Conservation (phyloP, 805 yeast genomes). For the Candida easanensis region DNA sequence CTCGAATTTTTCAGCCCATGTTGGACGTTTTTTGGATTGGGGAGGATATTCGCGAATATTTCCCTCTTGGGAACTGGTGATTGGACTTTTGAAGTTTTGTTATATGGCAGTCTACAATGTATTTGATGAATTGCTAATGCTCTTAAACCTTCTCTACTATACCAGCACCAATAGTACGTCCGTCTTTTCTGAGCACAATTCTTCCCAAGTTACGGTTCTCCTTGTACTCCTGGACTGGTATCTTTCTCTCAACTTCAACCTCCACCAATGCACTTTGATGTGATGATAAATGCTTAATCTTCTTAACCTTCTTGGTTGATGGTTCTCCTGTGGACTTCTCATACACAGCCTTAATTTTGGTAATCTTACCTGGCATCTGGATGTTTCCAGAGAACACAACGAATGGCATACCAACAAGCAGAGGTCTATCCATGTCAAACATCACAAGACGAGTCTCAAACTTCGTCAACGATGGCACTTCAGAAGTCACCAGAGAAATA, state of each 20-base stretch:
- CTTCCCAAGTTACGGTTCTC: constrained; percentile 98
- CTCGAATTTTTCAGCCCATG: too few relatives aligned
- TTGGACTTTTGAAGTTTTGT: too few relatives aligned
- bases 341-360: constrained; percentile 74
- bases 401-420: constrained; percentile 88
- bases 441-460: constrained; percentile 82
- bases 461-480: constrained; percentile 77
- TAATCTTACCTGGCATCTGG: constrained; percentile 88
- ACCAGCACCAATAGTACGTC: constrained; percentile 99
- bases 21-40: too few relatives aligned
- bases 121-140: not conserved
- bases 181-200: constrained; percentile 98
- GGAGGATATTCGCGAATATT: too few relatives aligned
- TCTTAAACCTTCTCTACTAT: constrained; percentile 65
- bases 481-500: constrained; percentile 86
- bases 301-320: constrained; percentile 66
- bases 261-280: constrained; percentile 96
- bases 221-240: constrained; percentile 92
- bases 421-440: constrained; percentile 91
- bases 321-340: constrained; percentile 91
- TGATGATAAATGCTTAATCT: constrained; percentile 91
- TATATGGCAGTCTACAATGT: too few relatives aligned
- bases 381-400: constrained; percentile 92
- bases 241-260: constrained; percentile 76
- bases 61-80: too few relatives aligned